Conservation (phyloP, 1,284 basidiomycete genomes). For the Pseudozyma pruni region DNA sequence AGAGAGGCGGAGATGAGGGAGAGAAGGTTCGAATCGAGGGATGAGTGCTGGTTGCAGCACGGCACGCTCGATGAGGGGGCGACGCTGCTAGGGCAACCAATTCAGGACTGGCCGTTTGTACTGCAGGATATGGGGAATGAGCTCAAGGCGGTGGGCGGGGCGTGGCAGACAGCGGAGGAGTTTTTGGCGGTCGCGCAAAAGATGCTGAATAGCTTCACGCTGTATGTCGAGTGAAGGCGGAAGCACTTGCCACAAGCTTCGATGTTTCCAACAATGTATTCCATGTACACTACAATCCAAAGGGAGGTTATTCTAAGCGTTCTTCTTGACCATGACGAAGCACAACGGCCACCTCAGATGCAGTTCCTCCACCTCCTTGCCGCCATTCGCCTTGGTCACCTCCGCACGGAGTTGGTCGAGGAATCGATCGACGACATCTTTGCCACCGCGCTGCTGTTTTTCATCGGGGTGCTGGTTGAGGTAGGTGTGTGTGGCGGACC, state of each 20-base stretch:
- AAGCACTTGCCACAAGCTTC: too few relatives aligned
- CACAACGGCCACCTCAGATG: conserved; percentile 47
- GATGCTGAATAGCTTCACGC: conserved; percentile 33
- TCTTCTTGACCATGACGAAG: conserved; percentile 52
- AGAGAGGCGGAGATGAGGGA: conserved; percentile 4
- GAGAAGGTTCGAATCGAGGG: conserved; percentile 11
- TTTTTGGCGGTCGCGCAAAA: conserved; percentile 34
- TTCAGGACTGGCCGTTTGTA: conserved; percentile 46
- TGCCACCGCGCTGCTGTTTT: conserved; percentile 45
- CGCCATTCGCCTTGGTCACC: conserved; percentile 21
- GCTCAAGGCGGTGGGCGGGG: conserved; percentile 25
- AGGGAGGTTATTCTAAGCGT: not conserved
- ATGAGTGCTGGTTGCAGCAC: conserved; percentile 44
- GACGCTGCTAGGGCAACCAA: conserved; percentile 32
- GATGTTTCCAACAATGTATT: too few relatives aligned
- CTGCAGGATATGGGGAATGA: conserved; percentile 49
- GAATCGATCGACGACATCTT: conserved; percentile 46
- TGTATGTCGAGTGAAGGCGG: conserved; percentile 36
- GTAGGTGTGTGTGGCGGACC: conserved; percentile 78
- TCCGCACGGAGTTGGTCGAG: conserved; percentile 10
- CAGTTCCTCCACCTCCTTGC: conserved; percentile 22
- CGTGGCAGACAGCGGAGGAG: conserved; percentile 39
- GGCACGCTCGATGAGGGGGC: conserved; percentile 39
- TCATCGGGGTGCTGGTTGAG: conserved; percentile 77
- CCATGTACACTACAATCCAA: not conserved